A percentile compares a stretch with the other conserved stretches of the same genome.
Conservation (phyloP, 192 early-diverging fungal species). For the Ramicandelaber brevisporus region DNA sequence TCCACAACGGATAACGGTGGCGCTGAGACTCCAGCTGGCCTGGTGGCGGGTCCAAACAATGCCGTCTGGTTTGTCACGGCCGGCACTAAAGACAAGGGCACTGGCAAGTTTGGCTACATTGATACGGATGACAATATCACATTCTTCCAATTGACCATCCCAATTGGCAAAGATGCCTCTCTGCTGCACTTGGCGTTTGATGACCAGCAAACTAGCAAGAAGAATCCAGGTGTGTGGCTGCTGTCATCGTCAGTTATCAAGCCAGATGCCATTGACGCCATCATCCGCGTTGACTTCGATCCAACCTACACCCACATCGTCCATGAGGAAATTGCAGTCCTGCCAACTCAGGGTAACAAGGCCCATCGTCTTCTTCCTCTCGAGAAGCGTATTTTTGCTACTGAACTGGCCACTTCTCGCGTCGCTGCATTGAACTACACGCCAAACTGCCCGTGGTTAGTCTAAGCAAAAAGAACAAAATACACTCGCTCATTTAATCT, state of each 20-base stretch:
- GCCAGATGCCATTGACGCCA: slow-evolving; percentile 3
- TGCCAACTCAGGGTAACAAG: slow-evolving; percentile 4
- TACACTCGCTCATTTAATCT: too few species aligned
- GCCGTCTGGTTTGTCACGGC: slow-evolving; percentile 6
- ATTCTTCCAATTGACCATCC: slow-evolving; percentile 1
- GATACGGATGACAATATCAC: neutral
- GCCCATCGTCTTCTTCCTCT: slow-evolving; percentile 4
- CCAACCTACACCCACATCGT: slow-evolving; percentile 1
- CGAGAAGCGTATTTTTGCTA: slow-evolving; percentile 1
- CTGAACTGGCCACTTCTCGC: slow-evolving; percentile 3
- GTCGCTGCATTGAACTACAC: too few species aligned
- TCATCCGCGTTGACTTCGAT: slow-evolving; percentile 5
- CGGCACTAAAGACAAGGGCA: slow-evolving; percentile 2
- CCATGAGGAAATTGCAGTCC: slow-evolving; percentile 2
- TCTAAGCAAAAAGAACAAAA: too few species aligned
- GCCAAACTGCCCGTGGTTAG: too few species aligned
- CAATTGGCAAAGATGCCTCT: slow-evolving; percentile 1
- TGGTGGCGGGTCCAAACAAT: too few species aligned
- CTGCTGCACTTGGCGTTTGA: slow-evolving; percentile 7
- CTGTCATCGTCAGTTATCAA: slow-evolving; percentile 7
- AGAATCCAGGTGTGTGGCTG: slow-evolving; percentile 4
- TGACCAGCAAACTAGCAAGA: neutral
- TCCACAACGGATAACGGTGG: too few species aligned
- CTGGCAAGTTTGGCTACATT: slow-evolving; percentile 6
- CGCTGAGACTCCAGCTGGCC: too few species aligned